Evolutionary conservation across 305 asterid genomes (phyloP), one percentile per base, ranked within the genome.

Genomic region (Solanum aculeatissimum): DNA sequence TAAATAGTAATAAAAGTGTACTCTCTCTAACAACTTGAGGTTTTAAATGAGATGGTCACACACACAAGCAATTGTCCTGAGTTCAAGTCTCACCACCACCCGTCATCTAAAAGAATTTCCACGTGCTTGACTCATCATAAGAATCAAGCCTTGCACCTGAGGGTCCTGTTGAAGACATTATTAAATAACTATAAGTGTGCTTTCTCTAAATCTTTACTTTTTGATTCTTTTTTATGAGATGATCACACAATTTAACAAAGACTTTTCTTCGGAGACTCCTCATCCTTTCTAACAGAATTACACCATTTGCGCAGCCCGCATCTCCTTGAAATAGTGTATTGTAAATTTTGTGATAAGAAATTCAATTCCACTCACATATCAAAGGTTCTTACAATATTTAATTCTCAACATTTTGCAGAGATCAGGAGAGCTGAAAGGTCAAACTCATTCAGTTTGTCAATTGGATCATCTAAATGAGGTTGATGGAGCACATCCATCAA

Each of bases 351-450:
- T 32, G 51, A 32, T 32, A 53, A 29, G 68, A 78, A 78, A 54
- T 53, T 51, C 47, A 53, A 32, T 54, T 78, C 51, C 51, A 19
- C 51, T 78, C 83, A 32, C 62, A 35, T 19, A 53, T 54, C 83
- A 66, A 32, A 54, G 49, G 83, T 78, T 78, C 83, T 78, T 51
- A 83, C 63, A 80, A 65, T 13, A 49, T 79, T 47, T 82, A 16
- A 49, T 32, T 82, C 43, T 19, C 47, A 47, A 45, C 65, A 7
- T 80, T 60, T 84, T 83, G 91, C 95, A 96, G 99, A 94, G 92
- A 91, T 91, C 92, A 85, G 93, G 89, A 84, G 89, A 92, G 80
- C 87, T 80, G 82, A 90, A 85, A 83, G 86, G 86, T 90, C 93
- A 86, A 83, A 90, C 80, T 86, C 90, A 84, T 79, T 87, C 86